Percentiles rank a stretch among this genome's conserved stretches.
These are phyloP conservation scores for Pythium vanterpoolii DNA, from an alignment of 352 stramenopile species.

Conservation along the genomic window DNA sequence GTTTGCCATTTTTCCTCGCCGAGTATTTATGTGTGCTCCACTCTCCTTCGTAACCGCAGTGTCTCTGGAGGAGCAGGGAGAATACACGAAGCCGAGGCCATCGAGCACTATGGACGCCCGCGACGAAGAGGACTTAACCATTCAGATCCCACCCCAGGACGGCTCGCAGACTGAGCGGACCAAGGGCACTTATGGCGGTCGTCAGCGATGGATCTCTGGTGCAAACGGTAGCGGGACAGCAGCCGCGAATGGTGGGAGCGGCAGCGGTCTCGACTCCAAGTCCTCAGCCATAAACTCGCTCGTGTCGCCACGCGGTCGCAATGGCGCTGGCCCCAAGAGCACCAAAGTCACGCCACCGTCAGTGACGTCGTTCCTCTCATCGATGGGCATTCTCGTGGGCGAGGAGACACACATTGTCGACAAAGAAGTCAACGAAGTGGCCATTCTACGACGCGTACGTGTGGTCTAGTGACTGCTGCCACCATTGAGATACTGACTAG, in stretches of 20 bases:
- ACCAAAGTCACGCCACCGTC: slow-evolving; percentile 61
- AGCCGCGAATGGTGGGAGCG: slow-evolving; percentile 8
- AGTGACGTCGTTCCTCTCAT: slow-evolving; percentile 69
- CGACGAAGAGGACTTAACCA: slow-evolving; percentile 66
- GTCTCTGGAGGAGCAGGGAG: no score
- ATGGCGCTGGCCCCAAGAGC: slow-evolving; percentile 16
- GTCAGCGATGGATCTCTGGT: slow-evolving; percentile 68
- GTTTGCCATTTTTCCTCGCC: no score
- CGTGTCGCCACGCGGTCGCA: slow-evolving; percentile 33
- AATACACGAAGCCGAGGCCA: no score
- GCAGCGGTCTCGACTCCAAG: slow-evolving; percentile 35
- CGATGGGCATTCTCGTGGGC: slow-evolving; percentile 65
- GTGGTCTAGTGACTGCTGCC: neutral
- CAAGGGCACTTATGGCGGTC: slow-evolving; percentile 61
- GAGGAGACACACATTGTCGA: slow-evolving; percentile 80
- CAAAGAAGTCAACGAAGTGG: slow-evolving; percentile 75
- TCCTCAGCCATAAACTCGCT: slow-evolving; percentile 31
- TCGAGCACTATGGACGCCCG: slow-evolving; percentile 26
- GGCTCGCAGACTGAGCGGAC: slow-evolving; percentile 70
- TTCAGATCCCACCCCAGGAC: slow-evolving; percentile 66
- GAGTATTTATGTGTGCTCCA: neutral
- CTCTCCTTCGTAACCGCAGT: neutral
- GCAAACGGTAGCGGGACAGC: neutral
- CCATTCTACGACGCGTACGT: slow-evolving; percentile 51
- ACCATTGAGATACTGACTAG: neutral